Evolutionary conservation across 2,329 filamentous ascomycete genomes (phyloP), one percentile per base, ranked within the genome.

Genomic region (Alternaria incomplexa): DNA sequence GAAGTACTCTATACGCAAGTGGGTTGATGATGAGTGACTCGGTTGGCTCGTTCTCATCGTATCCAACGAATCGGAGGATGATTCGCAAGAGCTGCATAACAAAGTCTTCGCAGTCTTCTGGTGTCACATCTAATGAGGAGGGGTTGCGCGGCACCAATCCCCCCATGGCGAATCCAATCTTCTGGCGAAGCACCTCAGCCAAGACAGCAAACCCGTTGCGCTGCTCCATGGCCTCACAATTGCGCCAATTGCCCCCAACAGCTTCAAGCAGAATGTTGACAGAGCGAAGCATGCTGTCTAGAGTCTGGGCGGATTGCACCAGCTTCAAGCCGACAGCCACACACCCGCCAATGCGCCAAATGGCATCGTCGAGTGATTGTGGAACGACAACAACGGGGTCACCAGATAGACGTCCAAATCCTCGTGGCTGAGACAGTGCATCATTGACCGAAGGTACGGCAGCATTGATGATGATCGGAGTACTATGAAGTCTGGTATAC

Each of bases 141-240:
- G 80, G 71, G 70, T 80, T 80, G 82, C 74, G 90, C 83, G 62
- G 84, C 82, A 64, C 89, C 73, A 67, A 81, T 83, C 65, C 62
- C 55, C 75, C 78, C 59, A 67, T 69, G 53, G 80, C 82, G 52
- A 81, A 74, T 6, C 91, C 91, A 30, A 97, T 84, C 77, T 97
- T 97, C 58, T 92, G 91, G 58, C 93, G 90, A 23, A 99, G 81
- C 17, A 98, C 85, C 79, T 93, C 89, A 44, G 91, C 91, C 54
- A 99, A 82, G 36, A 98, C 92, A 25, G 92, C 91, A 76, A 97
- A 99, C 0, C 95, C 96, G 70, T 96, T 96, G 63, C 97, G 93
- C 72, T 92, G 90, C 79, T 99, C 96, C 91, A 99, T 97, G 25
- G 96, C 94, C 78, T 99, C 96, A 70, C 96, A 98, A 69, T 98